Conservation (phyloP, 2,329 filamentous ascomycete species). For the Fusarium bactridioides region DNA sequence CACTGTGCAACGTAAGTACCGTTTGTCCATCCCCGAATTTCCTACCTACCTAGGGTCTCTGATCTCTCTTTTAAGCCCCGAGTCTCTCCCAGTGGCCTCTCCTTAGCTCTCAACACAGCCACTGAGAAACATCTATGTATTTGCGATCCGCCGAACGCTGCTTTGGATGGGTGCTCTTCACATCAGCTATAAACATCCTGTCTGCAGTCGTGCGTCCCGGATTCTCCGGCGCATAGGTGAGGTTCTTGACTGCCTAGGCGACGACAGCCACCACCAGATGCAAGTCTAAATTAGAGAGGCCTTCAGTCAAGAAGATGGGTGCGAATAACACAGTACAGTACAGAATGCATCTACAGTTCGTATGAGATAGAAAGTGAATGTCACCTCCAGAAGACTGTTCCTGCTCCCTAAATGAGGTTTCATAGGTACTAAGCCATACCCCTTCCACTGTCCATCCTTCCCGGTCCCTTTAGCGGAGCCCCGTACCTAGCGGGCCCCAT, state of each 20-base stretch:
- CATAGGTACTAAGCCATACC: constrained; percentile 6
- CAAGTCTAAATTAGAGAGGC: constrained; percentile 6
- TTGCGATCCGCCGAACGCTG: not conserved
- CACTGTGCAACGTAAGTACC: not conserved
- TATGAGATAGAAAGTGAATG: not conserved
- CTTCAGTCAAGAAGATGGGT: not conserved
- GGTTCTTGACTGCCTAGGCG: constrained; percentile 10
- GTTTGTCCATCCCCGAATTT: not conserved
- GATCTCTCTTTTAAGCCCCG: not conserved
- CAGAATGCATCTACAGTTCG: not conserved
- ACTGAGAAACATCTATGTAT: not conserved
- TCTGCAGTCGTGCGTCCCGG: constrained; percentile 13
- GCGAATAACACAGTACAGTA: constrained; percentile 20
- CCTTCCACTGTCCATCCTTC: constrained; percentile 18
- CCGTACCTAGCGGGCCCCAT: constrained; percentile 18
- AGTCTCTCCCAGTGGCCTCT: not conserved
- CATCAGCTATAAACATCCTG: not conserved
- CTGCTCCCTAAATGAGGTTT: constrained; percentile 3
- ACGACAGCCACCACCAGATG: constrained; percentile 23
- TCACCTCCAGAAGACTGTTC: not conserved
- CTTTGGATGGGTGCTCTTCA: not conserved
- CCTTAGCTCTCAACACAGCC: constrained; percentile 17
- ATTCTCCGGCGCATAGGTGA: constrained; percentile 3
- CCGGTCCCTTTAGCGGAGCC: constrained; percentile 29
- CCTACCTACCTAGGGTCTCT: not conserved